Percentiles rank a stretch among this genome's conserved stretches.
Conservation (phyloP, 2,329 filamentous ascomycete genomes). For the Verruconis gallopava region DNA sequence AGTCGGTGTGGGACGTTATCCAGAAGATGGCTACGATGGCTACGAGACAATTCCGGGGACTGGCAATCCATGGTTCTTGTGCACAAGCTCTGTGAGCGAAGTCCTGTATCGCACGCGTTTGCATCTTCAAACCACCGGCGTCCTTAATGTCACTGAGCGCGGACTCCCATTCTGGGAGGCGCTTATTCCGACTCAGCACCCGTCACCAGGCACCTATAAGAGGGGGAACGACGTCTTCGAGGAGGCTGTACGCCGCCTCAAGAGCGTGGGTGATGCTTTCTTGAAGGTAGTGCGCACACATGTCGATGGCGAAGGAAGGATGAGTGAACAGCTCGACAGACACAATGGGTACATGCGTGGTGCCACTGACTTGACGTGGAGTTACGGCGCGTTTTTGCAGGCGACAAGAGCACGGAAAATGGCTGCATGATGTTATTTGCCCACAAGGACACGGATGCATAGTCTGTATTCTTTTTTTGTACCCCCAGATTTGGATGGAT, state of each 20-base stretch:
- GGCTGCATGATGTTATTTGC: too few relatives aligned
- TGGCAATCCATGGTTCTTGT: conserved; percentile 32
- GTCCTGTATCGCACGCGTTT: conserved; percentile 26
- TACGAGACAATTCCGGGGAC: conserved; percentile 19
- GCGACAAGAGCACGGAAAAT: conserved; percentile 24
- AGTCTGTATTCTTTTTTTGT: too few relatives aligned
- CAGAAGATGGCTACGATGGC: conserved; percentile 30
- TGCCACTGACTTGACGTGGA: conserved; percentile 32
- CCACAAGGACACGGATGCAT: too few relatives aligned
- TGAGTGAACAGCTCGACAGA: conserved; percentile 33
- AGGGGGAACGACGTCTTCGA: conserved; percentile 19
- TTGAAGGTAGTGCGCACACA: conserved; percentile 28
- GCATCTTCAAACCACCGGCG: conserved; percentile 17
- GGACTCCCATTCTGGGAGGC: conserved; percentile 25
- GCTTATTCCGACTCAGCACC: conserved; percentile 17
- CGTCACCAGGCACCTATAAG: conserved; percentile 16
- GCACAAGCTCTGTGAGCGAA: conserved; percentile 28
- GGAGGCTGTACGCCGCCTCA: conserved; percentile 20
- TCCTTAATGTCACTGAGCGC: conserved; percentile 20
- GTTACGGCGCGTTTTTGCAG: conserved; percentile 30
- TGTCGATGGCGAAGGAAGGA: conserved; percentile 23
- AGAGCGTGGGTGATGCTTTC: conserved; percentile 27
- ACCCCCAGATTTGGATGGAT: background rate
- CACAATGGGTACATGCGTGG: conserved; percentile 27
- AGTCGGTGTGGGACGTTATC: conserved; percentile 29